These are phyloP conservation scores for Hyaloscypha finlandica DNA, from an alignment of 495 filamentous ascomycete species.

Conservation along the genomic window DNA sequence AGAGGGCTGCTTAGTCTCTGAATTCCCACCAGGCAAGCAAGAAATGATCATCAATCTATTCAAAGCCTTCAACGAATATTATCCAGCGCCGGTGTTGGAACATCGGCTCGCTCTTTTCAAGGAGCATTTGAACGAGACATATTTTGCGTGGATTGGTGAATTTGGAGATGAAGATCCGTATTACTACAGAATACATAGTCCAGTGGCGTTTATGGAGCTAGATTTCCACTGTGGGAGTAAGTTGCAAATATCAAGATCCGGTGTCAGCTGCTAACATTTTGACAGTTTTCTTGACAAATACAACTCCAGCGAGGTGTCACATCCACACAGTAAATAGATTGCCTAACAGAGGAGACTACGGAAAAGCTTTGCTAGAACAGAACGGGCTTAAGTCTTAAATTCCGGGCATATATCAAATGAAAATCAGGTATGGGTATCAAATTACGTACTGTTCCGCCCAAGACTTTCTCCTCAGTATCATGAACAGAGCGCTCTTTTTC, in stretches of 20 bases:
- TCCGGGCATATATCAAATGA: neutral
- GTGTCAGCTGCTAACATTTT: constrained; percentile 4
- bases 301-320: constrained; percentile 73
- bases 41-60: constrained; percentile 56
- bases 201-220: constrained; percentile 72
- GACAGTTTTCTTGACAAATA: constrained; percentile 68
- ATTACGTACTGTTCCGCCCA: neutral
- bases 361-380: constrained; percentile 48
- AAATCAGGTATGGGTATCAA: neutral
- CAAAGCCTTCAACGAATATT: constrained; percentile 62
- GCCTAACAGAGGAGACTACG: constrained; percentile 77
- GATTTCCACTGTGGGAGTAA: constrained; percentile 71
- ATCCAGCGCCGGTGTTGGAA: constrained; percentile 53
- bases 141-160: constrained; percentile 76
- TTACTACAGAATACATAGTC: constrained; percentile 76
- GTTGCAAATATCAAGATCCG: constrained; percentile 3
- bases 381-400: constrained; percentile 1
- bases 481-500: neutral
- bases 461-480: neutral
- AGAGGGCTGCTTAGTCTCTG: constrained; percentile 57
- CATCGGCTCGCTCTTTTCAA: constrained; percentile 53
- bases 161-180: constrained; percentile 66
- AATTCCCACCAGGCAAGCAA: constrained; percentile 49
- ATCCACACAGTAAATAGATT: constrained; percentile 70
- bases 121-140: constrained; percentile 61